Percentiles rank a stretch among this genome's conserved stretches.
Evolutionary conservation across 192 early-diverging fungal species (phyloP).

Genomic region (Bifiguratus adelaidae): DNA sequence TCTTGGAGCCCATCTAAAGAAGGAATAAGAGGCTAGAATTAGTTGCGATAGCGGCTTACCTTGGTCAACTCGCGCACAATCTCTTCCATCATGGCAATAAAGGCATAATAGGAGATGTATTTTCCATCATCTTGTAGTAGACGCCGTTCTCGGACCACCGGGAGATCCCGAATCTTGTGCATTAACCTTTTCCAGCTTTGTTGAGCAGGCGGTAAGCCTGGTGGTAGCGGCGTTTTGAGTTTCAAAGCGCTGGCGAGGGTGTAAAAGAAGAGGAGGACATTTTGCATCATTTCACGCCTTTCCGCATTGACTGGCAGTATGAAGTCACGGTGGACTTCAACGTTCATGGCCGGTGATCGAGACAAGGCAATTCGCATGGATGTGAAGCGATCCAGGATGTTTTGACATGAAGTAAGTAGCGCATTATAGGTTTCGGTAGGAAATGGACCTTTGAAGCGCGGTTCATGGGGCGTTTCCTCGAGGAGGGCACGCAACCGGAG

Average conservation of each 20-base stretch:
- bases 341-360: constrained; percentile 34
- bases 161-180: constrained; percentile 43
- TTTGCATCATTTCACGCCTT: constrained; percentile 59
- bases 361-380: constrained; percentile 59
- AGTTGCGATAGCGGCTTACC: too few species aligned
- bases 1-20: too few species aligned
- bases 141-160: constrained; percentile 28
- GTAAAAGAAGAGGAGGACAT: constrained; percentile 68
- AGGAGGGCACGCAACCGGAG: constrained; percentile 53
- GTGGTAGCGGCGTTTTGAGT: constrained; percentile 76
- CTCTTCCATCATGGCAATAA: constrained; percentile 67
- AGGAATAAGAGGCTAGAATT: too few species aligned
- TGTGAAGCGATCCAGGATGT: constrained; percentile 66
- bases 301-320: constrained; percentile 46
- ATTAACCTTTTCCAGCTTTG: constrained; percentile 49
- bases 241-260: constrained; percentile 70
- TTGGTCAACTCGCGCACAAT: constrained; percentile 68
- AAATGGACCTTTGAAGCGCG: constrained; percentile 72
- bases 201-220: constrained; percentile 61
- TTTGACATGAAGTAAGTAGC: constrained; percentile 63
- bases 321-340: constrained; percentile 41
- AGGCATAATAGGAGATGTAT: constrained; percentile 75
- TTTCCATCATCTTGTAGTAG: constrained; percentile 41
- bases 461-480: constrained; percentile 66
- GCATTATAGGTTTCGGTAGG: constrained; percentile 50